Conservation (phyloP, 345 rosid species). For the Lepidium aucheri region DNA sequence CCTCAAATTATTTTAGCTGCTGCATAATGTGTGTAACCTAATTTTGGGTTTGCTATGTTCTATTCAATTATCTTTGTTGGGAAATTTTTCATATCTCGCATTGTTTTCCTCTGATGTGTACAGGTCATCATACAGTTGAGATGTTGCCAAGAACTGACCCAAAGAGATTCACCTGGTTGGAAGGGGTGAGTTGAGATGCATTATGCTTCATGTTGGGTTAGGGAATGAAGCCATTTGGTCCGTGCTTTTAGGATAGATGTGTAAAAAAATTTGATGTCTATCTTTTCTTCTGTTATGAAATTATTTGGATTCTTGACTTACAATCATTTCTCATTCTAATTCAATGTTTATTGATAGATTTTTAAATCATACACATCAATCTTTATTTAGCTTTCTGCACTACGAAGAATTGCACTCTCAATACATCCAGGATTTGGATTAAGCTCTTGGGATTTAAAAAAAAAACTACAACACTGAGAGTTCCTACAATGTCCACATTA, state of each 20-base stretch:
- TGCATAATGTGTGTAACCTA: not conserved
- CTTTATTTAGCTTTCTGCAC: not conserved
- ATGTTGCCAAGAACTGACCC: conserved; percentile 4
- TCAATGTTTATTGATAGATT: not conserved
- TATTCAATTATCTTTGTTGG: not conserved
- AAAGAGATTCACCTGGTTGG: conserved; percentile 16
- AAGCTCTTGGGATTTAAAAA: not conserved
- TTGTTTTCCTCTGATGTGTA: not conserved
- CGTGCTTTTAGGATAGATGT: conserved; percentile 31
- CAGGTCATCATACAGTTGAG: conserved; percentile 8
- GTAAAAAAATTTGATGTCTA: conserved; percentile 11
- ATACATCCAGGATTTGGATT: not conserved
- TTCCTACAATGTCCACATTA: not conserved
- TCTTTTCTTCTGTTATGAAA: conserved; percentile 3
- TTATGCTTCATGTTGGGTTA: conserved; percentile 10
- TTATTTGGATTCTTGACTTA: conserved; percentile 6
- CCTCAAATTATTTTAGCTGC: not conserved
- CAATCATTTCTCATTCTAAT: not conserved
- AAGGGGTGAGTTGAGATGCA: conserved; percentile 19
- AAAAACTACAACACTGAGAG: not conserved
- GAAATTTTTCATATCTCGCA: not conserved
- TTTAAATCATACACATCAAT: conserved; percentile 1
- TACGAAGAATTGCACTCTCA: not conserved
- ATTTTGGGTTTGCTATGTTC: conserved; percentile 2
- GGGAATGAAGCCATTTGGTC: conserved; percentile 34